A percentile compares a stretch with the other conserved stretches of the same genome.
phyloP scores from a whole-genome alignment of 177 flowering plant genomes.

The Tripterygium wilfordii region DNA sequence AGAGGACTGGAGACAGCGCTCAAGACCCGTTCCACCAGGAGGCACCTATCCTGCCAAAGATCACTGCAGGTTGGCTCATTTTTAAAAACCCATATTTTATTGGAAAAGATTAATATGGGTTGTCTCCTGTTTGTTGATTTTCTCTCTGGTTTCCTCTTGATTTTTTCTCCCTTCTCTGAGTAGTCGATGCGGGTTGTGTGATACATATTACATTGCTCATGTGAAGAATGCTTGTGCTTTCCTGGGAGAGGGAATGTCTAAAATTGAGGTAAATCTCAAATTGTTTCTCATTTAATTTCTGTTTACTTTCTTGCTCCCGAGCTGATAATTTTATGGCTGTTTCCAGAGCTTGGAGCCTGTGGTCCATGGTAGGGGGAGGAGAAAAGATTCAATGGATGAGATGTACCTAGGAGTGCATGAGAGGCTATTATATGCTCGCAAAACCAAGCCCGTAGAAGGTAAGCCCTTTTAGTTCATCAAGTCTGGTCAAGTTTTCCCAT shows the following conservation, averaged over 20 bases:
- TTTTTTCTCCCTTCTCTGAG: conserved; percentile 6
- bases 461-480: conserved; percentile 1
- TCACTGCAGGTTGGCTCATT: conserved; percentile 70
- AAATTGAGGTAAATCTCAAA: conserved; percentile 63
- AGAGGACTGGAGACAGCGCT: conserved; percentile 85
- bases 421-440: conserved; percentile 78
- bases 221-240: conserved; percentile 97
- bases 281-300: not conserved
- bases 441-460: conserved; percentile 85
- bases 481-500: no score
- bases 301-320: not conserved
- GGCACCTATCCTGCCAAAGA: conserved; percentile 96
- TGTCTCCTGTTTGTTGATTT: not conserved
- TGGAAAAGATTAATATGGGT: not conserved
- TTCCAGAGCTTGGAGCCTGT: conserved; percentile 66
- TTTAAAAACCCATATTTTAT: not conserved
- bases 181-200: conserved; percentile 91
- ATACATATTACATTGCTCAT: conserved; percentile 92
- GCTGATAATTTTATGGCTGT: not conserved
- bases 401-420: conserved; percentile 81
- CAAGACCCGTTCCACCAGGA: conserved; percentile 90
- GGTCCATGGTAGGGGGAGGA: conserved; percentile 95
- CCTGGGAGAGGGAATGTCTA: conserved; percentile 97
- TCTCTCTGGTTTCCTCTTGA: not conserved
- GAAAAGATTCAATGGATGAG: conserved; percentile 62